Percentiles rank a stretch among this genome's conserved stretches.
These are phyloP conservation scores for Pseudogymnoascus sp. DNA, from an alignment of 2,329 filamentous ascomycete genomes.

Conservation along the genomic window DNA sequence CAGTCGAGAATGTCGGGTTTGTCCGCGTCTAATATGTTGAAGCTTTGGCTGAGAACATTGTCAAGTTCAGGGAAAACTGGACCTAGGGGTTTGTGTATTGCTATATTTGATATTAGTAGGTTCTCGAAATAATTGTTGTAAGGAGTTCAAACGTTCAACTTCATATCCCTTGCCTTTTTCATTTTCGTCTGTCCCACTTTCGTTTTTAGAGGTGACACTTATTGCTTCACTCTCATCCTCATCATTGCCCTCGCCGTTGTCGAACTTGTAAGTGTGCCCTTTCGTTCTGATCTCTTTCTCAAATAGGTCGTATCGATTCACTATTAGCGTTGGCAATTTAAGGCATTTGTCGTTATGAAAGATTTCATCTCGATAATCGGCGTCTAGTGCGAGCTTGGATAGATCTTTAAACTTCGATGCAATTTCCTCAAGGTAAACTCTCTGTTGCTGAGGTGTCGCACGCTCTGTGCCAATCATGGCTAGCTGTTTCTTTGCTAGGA, in stretches of 20 bases:
- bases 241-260: not conserved
- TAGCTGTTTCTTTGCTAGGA: slow-evolving; percentile 2
- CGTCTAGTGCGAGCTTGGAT: slow-evolving; percentile 11
- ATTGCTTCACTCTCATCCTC: not conserved
- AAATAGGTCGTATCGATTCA: slow-evolving; percentile 11
- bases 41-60: not conserved
- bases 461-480: slow-evolving; percentile 8
- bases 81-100: not conserved
- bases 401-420: slow-evolving; percentile 12
- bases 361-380: slow-evolving; percentile 10
- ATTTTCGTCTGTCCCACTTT: not conserved
- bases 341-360: slow-evolving; percentile 8
- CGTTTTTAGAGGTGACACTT: not conserved
- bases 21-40: not conserved
- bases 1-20: slow-evolving; percentile 8
- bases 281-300: slow-evolving; percentile 9
- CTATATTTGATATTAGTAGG: not conserved
- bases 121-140: not conserved
- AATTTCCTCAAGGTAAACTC: slow-evolving; percentile 11
- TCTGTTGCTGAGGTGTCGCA: slow-evolving; percentile 10
- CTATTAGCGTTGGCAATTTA: slow-evolving; percentile 12
- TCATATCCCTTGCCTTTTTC: not conserved
- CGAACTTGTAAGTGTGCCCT: slow-evolving; percentile 12
- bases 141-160: not conserved
- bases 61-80: not conserved